phyloP scores from a whole-genome alignment of 2,329 filamentous ascomycete species.

The Penicillium hesseltinei region DNA sequence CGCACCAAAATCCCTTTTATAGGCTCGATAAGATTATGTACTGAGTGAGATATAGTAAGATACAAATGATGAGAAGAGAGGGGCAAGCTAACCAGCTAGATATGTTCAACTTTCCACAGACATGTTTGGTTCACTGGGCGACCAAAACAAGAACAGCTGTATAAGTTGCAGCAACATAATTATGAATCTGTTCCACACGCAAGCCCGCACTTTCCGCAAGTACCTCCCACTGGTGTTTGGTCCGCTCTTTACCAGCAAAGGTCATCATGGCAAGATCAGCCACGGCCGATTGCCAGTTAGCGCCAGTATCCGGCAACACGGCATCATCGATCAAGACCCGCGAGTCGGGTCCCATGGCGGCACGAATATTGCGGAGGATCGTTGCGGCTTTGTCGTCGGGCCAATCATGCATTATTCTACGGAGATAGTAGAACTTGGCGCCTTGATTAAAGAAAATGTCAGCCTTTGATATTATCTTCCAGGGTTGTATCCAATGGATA shows the following conservation, averaged over 20 bases:
- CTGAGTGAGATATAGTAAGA: no score
- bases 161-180: conserved; percentile 16
- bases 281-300: conserved; percentile 19
- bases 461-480: no score
- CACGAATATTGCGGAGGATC: conserved; percentile 20
- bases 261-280: conserved; percentile 23
- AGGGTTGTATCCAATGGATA: no score
- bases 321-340: conserved; percentile 47
- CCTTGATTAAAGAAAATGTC: no score
- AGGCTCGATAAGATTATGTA: no score
- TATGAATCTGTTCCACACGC: conserved; percentile 18
- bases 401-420: no score
- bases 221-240: conserved; percentile 13
- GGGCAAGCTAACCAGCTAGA: not conserved
- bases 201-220: conserved; percentile 5
- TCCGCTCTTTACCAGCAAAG: conserved; percentile 20
- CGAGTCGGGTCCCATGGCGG: conserved; percentile 28
- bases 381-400: no score
- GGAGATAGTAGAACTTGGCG: no score
- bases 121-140: conserved; percentile 2
- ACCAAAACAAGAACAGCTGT: conserved; percentile 18
- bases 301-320: conserved; percentile 37
- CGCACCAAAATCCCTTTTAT: conserved; percentile 1
- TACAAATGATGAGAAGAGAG: not conserved
- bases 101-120: not conserved